Conservation (phyloP, 2,329 filamentous ascomycete species). For the Coleophoma eucalyptorum region DNA sequence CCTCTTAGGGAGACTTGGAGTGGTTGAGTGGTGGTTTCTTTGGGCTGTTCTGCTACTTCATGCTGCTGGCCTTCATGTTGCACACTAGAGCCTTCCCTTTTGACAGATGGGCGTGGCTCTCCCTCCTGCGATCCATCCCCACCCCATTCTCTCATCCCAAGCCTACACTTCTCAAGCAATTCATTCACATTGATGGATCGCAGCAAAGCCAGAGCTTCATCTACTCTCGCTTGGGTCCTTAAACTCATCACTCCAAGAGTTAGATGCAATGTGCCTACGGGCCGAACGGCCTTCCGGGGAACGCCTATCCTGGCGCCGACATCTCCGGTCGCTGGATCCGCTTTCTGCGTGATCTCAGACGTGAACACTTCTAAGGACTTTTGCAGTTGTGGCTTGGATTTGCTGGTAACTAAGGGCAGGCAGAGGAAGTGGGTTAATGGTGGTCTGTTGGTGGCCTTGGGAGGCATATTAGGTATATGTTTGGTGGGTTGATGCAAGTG, state of each 20-base stretch:
- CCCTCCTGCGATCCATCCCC: too few relatives aligned
- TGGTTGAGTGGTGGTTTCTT: conserved; percentile 6
- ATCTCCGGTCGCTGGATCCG: conserved; percentile 30
- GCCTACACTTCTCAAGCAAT: conserved; percentile 20
- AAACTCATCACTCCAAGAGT: conserved; percentile 86
- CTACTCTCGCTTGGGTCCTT: conserved; percentile 41
- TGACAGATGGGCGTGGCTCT: conserved; percentile 25
- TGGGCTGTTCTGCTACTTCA: conserved; percentile 2
- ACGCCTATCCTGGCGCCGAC: conserved; percentile 33
- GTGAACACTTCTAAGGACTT: conserved; percentile 57
- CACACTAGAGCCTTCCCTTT: conserved; percentile 26
- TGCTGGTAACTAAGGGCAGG: conserved; percentile 63
- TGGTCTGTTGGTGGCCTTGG: conserved; percentile 21
- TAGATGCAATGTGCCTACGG: conserved; percentile 76
- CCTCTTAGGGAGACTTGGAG: conserved; percentile 47
- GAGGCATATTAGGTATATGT: conserved; percentile 5
- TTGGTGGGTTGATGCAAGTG: too few relatives aligned
- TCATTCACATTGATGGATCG: conserved; percentile 37
- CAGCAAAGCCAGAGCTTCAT: conserved; percentile 41
- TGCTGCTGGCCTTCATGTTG: too few relatives aligned
- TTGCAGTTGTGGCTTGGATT: conserved; percentile 63
- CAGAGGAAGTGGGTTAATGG: conserved; percentile 72
- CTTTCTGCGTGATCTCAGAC: conserved; percentile 44
- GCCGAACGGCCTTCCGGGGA: conserved; percentile 66
- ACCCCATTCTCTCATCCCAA: too few relatives aligned